Conservation (phyloP, 2,329 filamentous ascomycete species). For the Eurotiales sp. region DNA sequence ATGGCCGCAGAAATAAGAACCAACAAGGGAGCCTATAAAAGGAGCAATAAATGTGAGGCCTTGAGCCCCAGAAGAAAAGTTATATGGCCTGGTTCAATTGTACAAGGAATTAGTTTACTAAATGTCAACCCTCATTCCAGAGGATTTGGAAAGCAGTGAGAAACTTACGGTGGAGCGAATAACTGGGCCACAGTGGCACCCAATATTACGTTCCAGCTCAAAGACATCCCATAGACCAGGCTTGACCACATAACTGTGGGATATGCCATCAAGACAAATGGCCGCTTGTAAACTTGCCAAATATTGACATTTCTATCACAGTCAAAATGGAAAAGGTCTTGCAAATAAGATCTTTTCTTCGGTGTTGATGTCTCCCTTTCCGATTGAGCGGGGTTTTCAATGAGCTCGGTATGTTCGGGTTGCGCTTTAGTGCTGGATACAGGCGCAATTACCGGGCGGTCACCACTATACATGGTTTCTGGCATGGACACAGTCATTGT, state of each 20-base stretch:
- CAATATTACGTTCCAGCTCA: constrained; percentile 30
- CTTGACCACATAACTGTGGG: constrained; percentile 26
- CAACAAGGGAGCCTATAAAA: neutral
- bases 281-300: constrained; percentile 19
- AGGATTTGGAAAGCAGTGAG: neutral
- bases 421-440: neutral
- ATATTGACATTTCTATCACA: constrained; percentile 22
- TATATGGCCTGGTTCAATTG: neutral
- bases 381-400: too few relatives aligned
- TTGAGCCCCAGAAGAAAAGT: neutral
- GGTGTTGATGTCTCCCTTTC: neutral
- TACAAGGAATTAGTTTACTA: too few relatives aligned
- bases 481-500: neutral
- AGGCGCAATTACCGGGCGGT: neutral
- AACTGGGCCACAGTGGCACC: constrained; percentile 23
- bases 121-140: neutral
- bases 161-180: neutral
- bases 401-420: too few relatives aligned
- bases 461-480: neutral
- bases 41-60: neutral
- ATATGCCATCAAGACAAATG: constrained; percentile 22
- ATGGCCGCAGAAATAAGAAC: neutral
- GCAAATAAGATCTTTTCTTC: neutral
- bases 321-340: constrained; percentile 12
- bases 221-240: constrained; percentile 21